These are phyloP conservation scores for Lentinula boryana DNA, from an alignment of 768 basidiomycete genomes.

Conservation along the genomic window DNA sequence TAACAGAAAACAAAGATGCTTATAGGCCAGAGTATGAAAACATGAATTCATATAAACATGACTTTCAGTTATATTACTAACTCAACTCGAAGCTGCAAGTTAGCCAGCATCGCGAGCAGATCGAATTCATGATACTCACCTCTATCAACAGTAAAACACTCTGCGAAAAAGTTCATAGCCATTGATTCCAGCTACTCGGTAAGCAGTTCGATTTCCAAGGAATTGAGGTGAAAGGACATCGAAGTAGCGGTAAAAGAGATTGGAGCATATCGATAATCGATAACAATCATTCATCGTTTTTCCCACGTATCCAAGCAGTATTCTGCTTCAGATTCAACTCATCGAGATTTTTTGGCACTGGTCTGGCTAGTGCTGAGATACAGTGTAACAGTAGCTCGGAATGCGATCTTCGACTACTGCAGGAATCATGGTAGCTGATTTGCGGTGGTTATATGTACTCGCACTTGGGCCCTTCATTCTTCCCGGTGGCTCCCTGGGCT, in stretches of 20 bases:
- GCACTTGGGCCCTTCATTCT: too few relatives aligned
- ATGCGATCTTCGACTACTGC: too few relatives aligned
- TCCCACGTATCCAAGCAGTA: neutral
- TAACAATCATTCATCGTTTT: neutral
- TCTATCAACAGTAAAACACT: neutral
- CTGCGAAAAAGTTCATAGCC: too few relatives aligned
- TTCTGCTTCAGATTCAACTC: neutral
- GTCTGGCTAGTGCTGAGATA: too few relatives aligned
- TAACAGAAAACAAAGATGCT: neutral
- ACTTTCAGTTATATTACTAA: neutral
- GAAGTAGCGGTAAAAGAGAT: neutral
- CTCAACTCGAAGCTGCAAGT: neutral
- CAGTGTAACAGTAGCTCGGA: too few relatives aligned
- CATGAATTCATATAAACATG: neutral
- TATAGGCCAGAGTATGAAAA: neutral
- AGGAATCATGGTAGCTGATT: too few relatives aligned
- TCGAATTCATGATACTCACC: neutral
- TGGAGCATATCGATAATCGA: neutral
- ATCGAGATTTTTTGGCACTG: too few relatives aligned
- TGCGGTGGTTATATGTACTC: too few relatives aligned
- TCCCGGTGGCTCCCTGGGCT: too few relatives aligned
- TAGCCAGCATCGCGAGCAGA: neutral
- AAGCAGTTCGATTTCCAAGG: too few relatives aligned
- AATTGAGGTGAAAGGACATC: neutral
- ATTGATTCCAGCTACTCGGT: too few relatives aligned